phyloP scores from a whole-genome alignment of 164 flowering plant species.

The Kingdonia uniflora region DNA sequence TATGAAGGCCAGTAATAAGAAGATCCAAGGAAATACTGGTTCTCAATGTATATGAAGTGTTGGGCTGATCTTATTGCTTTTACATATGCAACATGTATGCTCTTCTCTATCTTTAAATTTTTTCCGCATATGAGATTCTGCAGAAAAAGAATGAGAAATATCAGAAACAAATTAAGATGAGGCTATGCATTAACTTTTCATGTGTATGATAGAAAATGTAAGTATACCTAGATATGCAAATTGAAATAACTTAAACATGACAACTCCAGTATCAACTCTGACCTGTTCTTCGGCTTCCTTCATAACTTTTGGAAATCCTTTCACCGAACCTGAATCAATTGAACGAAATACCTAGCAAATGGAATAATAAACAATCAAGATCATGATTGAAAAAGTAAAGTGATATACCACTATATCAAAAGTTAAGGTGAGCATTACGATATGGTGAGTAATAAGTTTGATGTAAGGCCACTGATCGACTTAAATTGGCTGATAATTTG shows the following conservation, averaged over 20 bases:
- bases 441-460: too few relatives aligned
- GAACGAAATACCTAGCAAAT: slow-evolving; percentile 62
- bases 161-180: too few relatives aligned
- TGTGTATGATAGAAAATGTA: too few relatives aligned
- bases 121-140: slow-evolving; percentile 71
- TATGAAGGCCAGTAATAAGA: slow-evolving; percentile 67
- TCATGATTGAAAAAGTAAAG: too few relatives aligned
- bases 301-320: slow-evolving; percentile 57
- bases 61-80: slow-evolving; percentile 86
- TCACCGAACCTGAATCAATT: slow-evolving; percentile 77
- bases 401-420: too few relatives aligned
- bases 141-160: slow-evolving; percentile 5
- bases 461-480: too few relatives aligned
- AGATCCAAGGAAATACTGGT: slow-evolving; percentile 86
- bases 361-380: too few relatives aligned
- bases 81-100: slow-evolving; percentile 75
- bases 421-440: too few relatives aligned
- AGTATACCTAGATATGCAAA: not conserved
- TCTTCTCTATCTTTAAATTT: slow-evolving; percentile 61
- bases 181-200: too few relatives aligned
- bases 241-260: too few relatives aligned
- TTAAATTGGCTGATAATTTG: too few relatives aligned
- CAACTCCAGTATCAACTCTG: slow-evolving; percentile 6
- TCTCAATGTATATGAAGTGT: too few relatives aligned
- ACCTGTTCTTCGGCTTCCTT: slow-evolving; percentile 52